phyloP scores from a whole-genome alignment of 139 green algal species.

The Chlorella ohadii region DNA sequence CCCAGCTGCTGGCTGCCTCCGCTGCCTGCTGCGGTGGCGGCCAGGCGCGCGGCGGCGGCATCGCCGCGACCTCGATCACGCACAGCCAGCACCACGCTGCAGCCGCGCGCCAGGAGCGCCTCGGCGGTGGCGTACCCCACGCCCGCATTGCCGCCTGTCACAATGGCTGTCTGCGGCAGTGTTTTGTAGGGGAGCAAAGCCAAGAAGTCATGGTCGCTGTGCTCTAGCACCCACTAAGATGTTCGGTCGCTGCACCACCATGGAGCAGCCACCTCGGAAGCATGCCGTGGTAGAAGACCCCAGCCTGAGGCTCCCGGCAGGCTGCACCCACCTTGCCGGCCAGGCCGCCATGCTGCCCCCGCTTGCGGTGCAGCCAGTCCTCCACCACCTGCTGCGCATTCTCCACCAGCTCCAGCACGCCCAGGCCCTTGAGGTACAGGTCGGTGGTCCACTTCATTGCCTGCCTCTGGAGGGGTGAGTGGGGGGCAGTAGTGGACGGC shows the following conservation, averaged over 20 bases:
- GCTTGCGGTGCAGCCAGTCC: constrained; percentile 8
- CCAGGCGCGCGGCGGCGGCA: constrained; percentile 16
- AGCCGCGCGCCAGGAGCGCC: constrained; percentile 37
- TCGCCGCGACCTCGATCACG: constrained; percentile 15
- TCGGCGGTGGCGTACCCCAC: constrained; percentile 49
- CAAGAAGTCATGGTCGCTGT: no score
- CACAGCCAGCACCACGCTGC: constrained; percentile 53
- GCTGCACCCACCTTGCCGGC: background rate
- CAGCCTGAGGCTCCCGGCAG: background rate
- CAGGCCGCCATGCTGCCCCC: background rate
- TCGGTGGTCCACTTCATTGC: background rate
- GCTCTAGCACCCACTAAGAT: no score
- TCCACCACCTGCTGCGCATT: constrained; percentile 5
- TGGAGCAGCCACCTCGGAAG: background rate
- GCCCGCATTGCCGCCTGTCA: constrained; percentile 51
- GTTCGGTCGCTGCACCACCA: background rate
- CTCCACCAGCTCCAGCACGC: constrained; percentile 21
- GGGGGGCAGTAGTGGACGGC: no score
- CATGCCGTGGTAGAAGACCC: no score
- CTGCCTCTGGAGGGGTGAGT: no score
- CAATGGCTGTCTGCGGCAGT: constrained; percentile 19
- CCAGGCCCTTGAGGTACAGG: constrained; percentile 14
- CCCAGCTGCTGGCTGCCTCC: background rate
- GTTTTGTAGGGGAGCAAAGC: background rate
- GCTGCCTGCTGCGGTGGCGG: background rate